Percentiles rank a stretch among this genome's conserved stretches.
phyloP scores from a whole-genome alignment of 495 filamentous ascomycete species.

The Lichina pygmaea region DNA sequence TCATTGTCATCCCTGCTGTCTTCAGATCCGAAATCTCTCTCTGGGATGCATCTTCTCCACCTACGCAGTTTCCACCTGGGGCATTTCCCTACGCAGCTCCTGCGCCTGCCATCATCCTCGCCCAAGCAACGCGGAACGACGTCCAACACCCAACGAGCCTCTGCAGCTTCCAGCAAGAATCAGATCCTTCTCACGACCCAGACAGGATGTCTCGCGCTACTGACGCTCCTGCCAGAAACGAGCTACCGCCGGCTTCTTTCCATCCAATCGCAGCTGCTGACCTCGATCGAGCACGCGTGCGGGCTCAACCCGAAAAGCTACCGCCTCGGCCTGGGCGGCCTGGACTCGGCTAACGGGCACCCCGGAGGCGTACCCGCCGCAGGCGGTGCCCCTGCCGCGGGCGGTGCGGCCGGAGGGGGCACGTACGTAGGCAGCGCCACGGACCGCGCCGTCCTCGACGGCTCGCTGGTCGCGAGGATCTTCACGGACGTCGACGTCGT shows the following conservation, averaged over 20 bases:
- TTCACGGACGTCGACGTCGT: not conserved
- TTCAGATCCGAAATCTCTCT: slow-evolving; percentile 73
- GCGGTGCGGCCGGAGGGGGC: not conserved
- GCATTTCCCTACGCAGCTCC: slow-evolving; percentile 25
- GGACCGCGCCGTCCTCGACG: not conserved
- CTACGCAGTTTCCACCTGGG: slow-evolving; percentile 69
- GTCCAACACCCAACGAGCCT: slow-evolving; percentile 1
- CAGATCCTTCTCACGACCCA: slow-evolving; percentile 34
- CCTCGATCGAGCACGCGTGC: slow-evolving; percentile 42
- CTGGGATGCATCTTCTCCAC: slow-evolving; percentile 65
- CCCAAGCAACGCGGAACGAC: slow-evolving; percentile 14
- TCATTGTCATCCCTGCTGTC: not conserved
- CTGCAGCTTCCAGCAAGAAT: not conserved
- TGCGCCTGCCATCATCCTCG: slow-evolving; percentile 27
- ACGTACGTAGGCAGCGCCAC: not conserved
- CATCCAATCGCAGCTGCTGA: slow-evolving; percentile 55
- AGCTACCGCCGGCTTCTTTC: slow-evolving; percentile 60
- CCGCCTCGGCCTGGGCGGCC: slow-evolving; percentile 23
- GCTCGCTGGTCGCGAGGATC: not conserved
- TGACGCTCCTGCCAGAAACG: slow-evolving; percentile 54
- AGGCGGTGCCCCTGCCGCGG: not conserved
- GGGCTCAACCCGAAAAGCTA: slow-evolving; percentile 65
- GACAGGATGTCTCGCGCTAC: slow-evolving; percentile 46
- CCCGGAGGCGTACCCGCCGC: not conserved
- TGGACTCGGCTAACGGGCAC: not conserved